Percentiles rank a stretch among this genome's conserved stretches.
These are phyloP conservation scores for Pseudevernia furfuracea DNA, from an alignment of 495 filamentous ascomycete genomes.

Conservation along the genomic window DNA sequence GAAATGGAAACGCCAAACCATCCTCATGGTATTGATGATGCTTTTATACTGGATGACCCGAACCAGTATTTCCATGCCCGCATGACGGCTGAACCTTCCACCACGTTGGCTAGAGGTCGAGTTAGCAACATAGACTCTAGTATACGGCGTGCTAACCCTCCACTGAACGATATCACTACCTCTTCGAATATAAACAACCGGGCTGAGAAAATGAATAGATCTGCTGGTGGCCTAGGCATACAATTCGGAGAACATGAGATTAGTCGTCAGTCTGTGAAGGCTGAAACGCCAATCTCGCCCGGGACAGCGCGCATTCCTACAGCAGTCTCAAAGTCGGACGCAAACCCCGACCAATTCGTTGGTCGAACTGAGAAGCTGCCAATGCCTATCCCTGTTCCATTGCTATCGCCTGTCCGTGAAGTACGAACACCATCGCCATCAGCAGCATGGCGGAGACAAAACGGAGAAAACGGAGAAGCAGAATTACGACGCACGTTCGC, in stretches of 20 bases:
- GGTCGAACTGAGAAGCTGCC: constrained; percentile 16
- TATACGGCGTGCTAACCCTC: constrained; percentile 10
- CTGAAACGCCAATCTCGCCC: constrained; percentile 9
- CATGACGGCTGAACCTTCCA: constrained; percentile 29
- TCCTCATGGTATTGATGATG: constrained; percentile 19
- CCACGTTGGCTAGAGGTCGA: constrained; percentile 31
- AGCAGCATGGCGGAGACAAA: constrained; percentile 26
- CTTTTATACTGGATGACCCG: constrained; percentile 13
- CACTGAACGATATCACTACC: constrained; percentile 5
- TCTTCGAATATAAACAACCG: constrained; percentile 1
- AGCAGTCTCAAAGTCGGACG: constrained; percentile 12
- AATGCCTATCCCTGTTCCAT: constrained; percentile 22
- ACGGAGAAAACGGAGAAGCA: constrained; percentile 7
- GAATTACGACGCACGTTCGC: constrained; percentile 8
- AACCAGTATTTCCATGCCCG: constrained; percentile 20
- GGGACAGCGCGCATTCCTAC: constrained; percentile 10
- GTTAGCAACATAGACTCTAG: constrained; percentile 11
- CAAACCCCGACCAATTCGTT: constrained; percentile 13
- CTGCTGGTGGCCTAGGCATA: constrained; percentile 21
- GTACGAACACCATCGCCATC: constrained; percentile 40
- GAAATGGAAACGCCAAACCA: constrained; percentile 33
- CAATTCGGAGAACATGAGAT: constrained; percentile 24
- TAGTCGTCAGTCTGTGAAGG: constrained; percentile 7
- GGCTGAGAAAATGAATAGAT: constrained; percentile 9
- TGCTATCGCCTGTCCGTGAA: constrained; percentile 42